Evolutionary conservation across 2,329 filamentous ascomycete species (phyloP).

Genomic region (Penicillium sumatraense): DNA sequence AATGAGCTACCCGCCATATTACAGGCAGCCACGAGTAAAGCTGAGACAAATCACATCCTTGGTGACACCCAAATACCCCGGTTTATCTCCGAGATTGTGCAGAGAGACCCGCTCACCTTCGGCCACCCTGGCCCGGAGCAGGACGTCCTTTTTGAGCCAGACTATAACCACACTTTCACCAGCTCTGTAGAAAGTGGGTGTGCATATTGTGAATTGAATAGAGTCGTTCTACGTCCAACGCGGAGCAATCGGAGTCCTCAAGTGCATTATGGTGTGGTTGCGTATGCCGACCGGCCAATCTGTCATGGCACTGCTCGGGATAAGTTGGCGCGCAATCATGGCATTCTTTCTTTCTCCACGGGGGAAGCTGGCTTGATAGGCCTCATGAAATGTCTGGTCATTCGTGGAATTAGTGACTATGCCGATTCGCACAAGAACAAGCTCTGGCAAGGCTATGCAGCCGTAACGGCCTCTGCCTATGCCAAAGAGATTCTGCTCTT

Average conservation of each 20-base stretch:
- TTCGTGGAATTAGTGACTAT: constrained; percentile 6
- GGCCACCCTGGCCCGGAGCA: constrained; percentile 15
- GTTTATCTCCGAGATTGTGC: constrained; percentile 20
- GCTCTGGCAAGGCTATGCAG: constrained; percentile 4
- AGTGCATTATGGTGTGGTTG: too few species aligned
- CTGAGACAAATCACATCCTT: constrained; percentile 18
- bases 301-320: too few species aligned
- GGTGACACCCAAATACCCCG: constrained; percentile 1
- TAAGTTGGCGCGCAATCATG: too few species aligned
- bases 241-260: too few species aligned
- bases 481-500: not conserved
- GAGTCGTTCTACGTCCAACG: too few species aligned
- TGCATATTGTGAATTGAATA: too few species aligned
- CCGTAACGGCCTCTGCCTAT: not conserved
- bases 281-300: too few species aligned
- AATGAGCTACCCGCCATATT: not conserved
- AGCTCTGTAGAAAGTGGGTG: not conserved
- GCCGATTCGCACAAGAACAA: constrained; percentile 1
- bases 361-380: not conserved
- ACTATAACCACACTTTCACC: constrained; percentile 25
- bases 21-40: not conserved
- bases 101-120: constrained; percentile 21
- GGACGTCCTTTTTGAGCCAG: constrained; percentile 28
- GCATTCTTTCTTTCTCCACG: too few species aligned
- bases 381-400: constrained; percentile 1